These are phyloP conservation scores for Penicillium freii DNA, from an alignment of 2,329 filamentous ascomycete genomes.

Conservation along the genomic window DNA sequence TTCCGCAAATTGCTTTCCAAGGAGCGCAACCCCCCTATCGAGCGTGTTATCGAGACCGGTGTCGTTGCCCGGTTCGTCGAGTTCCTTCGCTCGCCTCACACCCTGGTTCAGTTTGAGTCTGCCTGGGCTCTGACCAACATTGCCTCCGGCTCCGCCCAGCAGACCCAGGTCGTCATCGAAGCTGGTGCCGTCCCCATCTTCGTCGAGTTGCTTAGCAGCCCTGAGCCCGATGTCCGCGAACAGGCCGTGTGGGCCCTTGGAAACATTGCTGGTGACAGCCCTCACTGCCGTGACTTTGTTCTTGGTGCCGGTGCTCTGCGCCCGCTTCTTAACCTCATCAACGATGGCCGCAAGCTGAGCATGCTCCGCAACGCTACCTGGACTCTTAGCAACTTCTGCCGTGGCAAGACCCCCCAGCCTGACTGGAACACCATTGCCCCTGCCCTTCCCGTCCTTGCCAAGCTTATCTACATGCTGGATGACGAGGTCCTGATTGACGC, in stretches of 20 bases:
- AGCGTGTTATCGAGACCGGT: slow-evolving; percentile 98
- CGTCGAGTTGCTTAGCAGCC: slow-evolving; percentile 90
- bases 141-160: slow-evolving; percentile 91
- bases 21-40: slow-evolving; percentile 97
- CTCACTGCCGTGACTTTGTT: slow-evolving; percentile 95
- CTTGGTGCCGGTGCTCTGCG: slow-evolving; percentile 86
- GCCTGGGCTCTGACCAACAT: slow-evolving; percentile 99
- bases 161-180: slow-evolving; percentile 98
- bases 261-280: slow-evolving; percentile 98
- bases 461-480: slow-evolving; percentile 97
- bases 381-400: slow-evolving; percentile 99
- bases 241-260: slow-evolving; percentile 98
- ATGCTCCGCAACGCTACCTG: slow-evolving; percentile 99
- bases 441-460: slow-evolving; percentile 89
- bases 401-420: slow-evolving; percentile 97
- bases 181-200: slow-evolving; percentile 98
- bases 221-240: slow-evolving; percentile 95
- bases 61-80: slow-evolving; percentile 97
- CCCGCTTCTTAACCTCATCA: slow-evolving; percentile 82
- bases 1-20: slow-evolving; percentile 98
- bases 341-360: slow-evolving; percentile 97
- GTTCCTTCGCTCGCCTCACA: slow-evolving; percentile 96
- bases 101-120: slow-evolving; percentile 96
- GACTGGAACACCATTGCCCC: slow-evolving; percentile 96
- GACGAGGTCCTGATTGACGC: slow-evolving; percentile 98